These are phyloP conservation scores for Collybiopsis luxurians DNA, from an alignment of 768 basidiomycete species.

Conservation along the genomic window DNA sequence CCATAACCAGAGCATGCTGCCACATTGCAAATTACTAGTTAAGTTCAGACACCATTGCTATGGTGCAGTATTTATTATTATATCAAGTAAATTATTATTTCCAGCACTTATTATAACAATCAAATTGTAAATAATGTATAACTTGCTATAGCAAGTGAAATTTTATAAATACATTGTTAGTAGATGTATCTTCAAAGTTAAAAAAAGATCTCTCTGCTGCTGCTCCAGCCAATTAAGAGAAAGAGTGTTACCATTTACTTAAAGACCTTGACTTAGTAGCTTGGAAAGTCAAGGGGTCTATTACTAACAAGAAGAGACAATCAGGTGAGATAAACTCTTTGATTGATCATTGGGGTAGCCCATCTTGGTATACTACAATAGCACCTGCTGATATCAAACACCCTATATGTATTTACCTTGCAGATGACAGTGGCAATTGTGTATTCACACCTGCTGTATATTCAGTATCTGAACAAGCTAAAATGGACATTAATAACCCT, in stretches of 20 bases:
- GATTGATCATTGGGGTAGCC: not conserved
- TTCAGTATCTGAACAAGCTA: not conserved
- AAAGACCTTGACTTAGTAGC: not conserved
- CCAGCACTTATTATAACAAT: too few species aligned
- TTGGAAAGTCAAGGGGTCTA: not conserved
- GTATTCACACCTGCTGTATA: not conserved
- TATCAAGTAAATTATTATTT: too few species aligned
- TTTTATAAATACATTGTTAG: too few species aligned
- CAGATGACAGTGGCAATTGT: not conserved
- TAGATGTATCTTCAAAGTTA: not conserved
- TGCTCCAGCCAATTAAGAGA: not conserved
- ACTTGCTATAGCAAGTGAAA: too few species aligned
- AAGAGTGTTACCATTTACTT: not conserved
- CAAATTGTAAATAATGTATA: too few species aligned
- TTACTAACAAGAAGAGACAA: not conserved
- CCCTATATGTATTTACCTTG: slow-evolving; percentile 3
- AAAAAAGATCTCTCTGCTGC: not conserved
- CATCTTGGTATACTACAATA: slow-evolving; percentile 9
- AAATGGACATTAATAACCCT: slow-evolving; percentile 11
- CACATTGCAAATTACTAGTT: too few species aligned
- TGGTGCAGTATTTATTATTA: too few species aligned
- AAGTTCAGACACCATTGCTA: too few species aligned
- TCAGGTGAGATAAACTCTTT: slow-evolving; percentile 4
- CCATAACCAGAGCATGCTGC: too few species aligned
- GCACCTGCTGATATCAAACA: slow-evolving; percentile 2